These are phyloP conservation scores for Nakazawaea sp. DNA, from an alignment of 805 yeast species.

Conservation along the genomic window DNA sequence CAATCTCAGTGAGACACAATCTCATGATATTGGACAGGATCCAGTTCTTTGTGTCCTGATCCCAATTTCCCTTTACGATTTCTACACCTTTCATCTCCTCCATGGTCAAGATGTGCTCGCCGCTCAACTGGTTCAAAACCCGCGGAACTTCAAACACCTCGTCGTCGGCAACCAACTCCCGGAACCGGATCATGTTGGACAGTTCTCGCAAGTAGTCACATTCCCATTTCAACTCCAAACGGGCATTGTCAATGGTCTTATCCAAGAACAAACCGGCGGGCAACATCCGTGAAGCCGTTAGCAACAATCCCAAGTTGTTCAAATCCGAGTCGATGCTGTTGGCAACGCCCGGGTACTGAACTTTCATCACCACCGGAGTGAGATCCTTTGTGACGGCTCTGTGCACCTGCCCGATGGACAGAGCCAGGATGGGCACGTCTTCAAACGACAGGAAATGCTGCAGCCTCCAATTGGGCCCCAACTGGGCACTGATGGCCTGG, in stretches of 20 bases:
- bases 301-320: conserved; percentile 71
- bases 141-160: conserved; percentile 72
- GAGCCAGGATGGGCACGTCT: conserved; percentile 91
- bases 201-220: conserved; percentile 95
- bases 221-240: conserved; percentile 94
- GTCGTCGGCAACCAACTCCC: conserved; percentile 51
- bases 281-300: conserved; percentile 79
- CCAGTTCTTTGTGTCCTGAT: conserved; percentile 70
- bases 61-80: conserved; percentile 69
- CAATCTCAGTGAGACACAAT: conserved; percentile 79
- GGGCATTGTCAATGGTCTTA: conserved; percentile 86
- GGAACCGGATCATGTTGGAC: conserved; percentile 60
- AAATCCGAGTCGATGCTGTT: conserved; percentile 91
- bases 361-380: conserved; percentile 83
- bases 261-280: conserved; percentile 93
- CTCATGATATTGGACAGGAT: conserved; percentile 84
- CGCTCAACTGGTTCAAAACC: conserved; percentile 71
- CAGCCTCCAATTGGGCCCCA: conserved; percentile 75
- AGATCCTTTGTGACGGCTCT: conserved; percentile 63
- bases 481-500: conserved; percentile 59
- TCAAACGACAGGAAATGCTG: conserved; percentile 66
- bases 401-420: conserved; percentile 97
- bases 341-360: conserved; percentile 96
- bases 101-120: conserved; percentile 85
- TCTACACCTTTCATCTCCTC: conserved; percentile 78